Evolutionary conservation across 768 basidiomycete species (phyloP), one percentile per base, ranked within the genome.

Genomic region (Amanita phalloides): DNA sequence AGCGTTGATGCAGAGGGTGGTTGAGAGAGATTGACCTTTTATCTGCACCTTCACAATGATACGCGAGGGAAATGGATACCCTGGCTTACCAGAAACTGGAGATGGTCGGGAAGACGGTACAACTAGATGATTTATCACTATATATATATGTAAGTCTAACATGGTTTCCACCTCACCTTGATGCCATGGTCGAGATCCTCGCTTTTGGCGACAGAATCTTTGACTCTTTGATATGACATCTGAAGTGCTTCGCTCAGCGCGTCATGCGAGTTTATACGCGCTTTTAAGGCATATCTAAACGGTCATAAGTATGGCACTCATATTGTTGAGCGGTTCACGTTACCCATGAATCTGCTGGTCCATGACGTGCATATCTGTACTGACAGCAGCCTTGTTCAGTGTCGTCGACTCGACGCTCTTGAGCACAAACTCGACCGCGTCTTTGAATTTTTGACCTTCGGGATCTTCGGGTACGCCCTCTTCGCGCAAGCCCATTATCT

Each of bases 171-270:
- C 13, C 54, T 60, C 56, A 81, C 84, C 60, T 81, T 81, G 8
- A 89, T 79, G 38, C 77, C 78, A 35, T 78, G 69, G 59, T 89
- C 86, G 21, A 89, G 65, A 61, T 86, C 84, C 23, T 67, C 72
- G 38, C 73, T 70, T 49, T 72, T 66, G 33, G 68, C 66, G 4
- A 77, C 66, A 28, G 73, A 71, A n/a, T 61, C 55, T 58, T 79
- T 83, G 17, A 89, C 68, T 48, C 66, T 69, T 30, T 59, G 53
- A 55, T 79, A 81, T 0, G 76, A 71, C n/a, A 66, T 66, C 51
- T 79, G 68, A 11, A 90, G 61, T 0, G 85, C 86, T 26, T 75
- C 70, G 11, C 79, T 82, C 3, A 86, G 70, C 11, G 58, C 61
- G 58, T 90, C 81, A 45, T 76, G 70, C 10, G 79, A 79, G 54